phyloP scores from a whole-genome alignment of 805 yeast species.

The Saturnispora hagleri region DNA sequence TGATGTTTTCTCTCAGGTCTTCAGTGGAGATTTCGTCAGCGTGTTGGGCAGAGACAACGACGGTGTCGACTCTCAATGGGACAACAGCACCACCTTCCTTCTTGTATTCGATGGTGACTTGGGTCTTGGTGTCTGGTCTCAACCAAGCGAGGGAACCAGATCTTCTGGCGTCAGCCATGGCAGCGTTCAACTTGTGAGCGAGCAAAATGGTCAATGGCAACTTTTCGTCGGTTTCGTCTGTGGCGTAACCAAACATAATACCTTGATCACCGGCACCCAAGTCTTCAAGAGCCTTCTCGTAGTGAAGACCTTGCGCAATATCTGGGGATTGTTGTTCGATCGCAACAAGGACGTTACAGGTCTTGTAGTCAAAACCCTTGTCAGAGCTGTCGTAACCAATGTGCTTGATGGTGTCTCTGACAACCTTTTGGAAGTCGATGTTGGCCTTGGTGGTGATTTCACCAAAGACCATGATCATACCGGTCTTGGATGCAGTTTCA shows the following conservation, averaged over 20 bases:
- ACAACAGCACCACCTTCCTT: conserved; percentile 91
- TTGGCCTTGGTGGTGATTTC: conserved; percentile 96
- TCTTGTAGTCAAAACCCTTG: conserved; percentile 98
- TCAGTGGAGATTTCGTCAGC: conserved; percentile 93
- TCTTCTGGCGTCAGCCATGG: conserved; percentile 96
- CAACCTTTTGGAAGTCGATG: conserved; percentile 92
- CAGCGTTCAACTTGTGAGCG: conserved; percentile 94
- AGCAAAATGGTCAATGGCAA: conserved; percentile 90
- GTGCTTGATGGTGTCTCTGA: conserved; percentile 97
- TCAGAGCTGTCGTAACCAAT: conserved; percentile 95
- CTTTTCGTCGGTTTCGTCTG: conserved; percentile 97
- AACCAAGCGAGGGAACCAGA: conserved; percentile 91
- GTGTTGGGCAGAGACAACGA: conserved; percentile 96
- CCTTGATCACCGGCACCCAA: conserved; percentile 99
- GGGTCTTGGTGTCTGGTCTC: conserved; percentile 99
- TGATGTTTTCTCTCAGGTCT: conserved; percentile 74
- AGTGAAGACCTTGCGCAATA: conserved; percentile 98
- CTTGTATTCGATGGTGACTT: conserved; percentile 95
- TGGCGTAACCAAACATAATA: conserved; percentile 99
- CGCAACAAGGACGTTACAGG: conserved; percentile 98
- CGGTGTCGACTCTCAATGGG: conserved; percentile 94
- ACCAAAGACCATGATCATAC: conserved; percentile 99
- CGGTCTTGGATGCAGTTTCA: conserved; percentile 98
- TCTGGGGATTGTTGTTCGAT: conserved; percentile 99
- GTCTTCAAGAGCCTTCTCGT: conserved; percentile 90